phyloP scores from a whole-genome alignment of 2,329 filamentous ascomycete species.

The Alternaria sp. region DNA sequence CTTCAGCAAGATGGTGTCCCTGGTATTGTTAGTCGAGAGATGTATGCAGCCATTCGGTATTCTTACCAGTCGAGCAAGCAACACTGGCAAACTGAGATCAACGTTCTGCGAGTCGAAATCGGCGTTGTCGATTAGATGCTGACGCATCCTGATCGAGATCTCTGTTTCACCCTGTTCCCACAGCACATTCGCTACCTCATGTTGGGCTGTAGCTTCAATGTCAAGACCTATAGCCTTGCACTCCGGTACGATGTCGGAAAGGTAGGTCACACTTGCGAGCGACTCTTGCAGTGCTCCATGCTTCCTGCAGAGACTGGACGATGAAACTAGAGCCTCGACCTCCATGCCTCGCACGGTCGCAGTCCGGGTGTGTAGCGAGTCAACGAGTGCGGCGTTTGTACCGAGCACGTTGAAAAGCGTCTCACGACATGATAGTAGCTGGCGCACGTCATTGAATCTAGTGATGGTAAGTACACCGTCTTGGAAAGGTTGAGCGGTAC shows the following conservation, averaged over 20 bases:
- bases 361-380: constrained; percentile 65
- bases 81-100: constrained; percentile 60
- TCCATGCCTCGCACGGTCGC: constrained; percentile 74
- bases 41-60: background rate
- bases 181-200: constrained; percentile 86
- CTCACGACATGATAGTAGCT: constrained; percentile 81
- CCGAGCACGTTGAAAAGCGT: constrained; percentile 82
- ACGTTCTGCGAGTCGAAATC: constrained; percentile 40
- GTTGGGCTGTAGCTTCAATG: constrained; percentile 76
- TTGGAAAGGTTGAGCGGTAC: constrained; percentile 32
- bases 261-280: constrained; percentile 79
- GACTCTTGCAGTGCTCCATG: constrained; percentile 87
- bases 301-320: constrained; percentile 76
- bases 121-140: constrained; percentile 62
- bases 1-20: constrained; percentile 88
- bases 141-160: constrained; percentile 86
- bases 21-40: constrained; percentile 35
- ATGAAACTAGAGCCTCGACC: constrained; percentile 75
- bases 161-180: constrained; percentile 95
- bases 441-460: constrained; percentile 78
- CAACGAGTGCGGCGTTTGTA: constrained; percentile 69
- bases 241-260: constrained; percentile 76
- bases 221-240: constrained; percentile 75
- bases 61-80: constrained; percentile 79
- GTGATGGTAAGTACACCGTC: constrained; percentile 44